Conservation (phyloP, 2,329 filamentous ascomycete species). For the Microdochium trichocladiopsis region DNA sequence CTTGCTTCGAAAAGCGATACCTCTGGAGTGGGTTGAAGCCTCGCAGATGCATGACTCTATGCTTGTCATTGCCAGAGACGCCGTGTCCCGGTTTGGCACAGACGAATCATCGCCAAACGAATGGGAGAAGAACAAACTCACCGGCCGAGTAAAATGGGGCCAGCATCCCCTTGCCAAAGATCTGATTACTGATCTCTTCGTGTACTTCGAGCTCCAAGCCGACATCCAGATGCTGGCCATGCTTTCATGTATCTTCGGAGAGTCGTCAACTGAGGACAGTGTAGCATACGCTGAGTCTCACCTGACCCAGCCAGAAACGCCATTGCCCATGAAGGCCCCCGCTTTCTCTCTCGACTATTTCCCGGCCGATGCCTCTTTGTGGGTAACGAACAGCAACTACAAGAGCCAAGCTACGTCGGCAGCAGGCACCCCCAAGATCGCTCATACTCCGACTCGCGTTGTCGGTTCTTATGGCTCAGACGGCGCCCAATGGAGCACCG, state of each 20-base stretch:
- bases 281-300: slow-evolving; percentile 51
- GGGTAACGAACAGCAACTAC: slow-evolving; percentile 34
- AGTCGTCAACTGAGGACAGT: slow-evolving; percentile 47
- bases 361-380: slow-evolving; percentile 47
- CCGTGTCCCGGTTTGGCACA: slow-evolving; percentile 34
- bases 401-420: slow-evolving; percentile 47
- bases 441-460: slow-evolving; percentile 46
- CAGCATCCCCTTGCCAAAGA: slow-evolving; percentile 54
- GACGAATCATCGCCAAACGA: slow-evolving; percentile 6
- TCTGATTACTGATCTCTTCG: slow-evolving; percentile 56
- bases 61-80: slow-evolving; percentile 61
- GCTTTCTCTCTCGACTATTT: slow-evolving; percentile 63
- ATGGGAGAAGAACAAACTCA: slow-evolving; percentile 25
- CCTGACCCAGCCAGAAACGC: slow-evolving; percentile 52
- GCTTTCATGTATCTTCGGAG: slow-evolving; percentile 63
- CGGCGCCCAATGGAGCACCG: slow-evolving; percentile 41
- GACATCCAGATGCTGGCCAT: slow-evolving; percentile 67
- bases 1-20: slow-evolving; percentile 70
- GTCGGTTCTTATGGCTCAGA: slow-evolving; percentile 52
- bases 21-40: slow-evolving; percentile 55
- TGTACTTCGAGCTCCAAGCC: slow-evolving; percentile 53
- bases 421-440: slow-evolving; percentile 49
- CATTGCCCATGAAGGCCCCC: slow-evolving; percentile 57
- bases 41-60: slow-evolving; percentile 50
- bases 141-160: slow-evolving; percentile 62